Conservation (phyloP, 768 basidiomycete species). For the Rhizopogon salebrosus region DNA sequence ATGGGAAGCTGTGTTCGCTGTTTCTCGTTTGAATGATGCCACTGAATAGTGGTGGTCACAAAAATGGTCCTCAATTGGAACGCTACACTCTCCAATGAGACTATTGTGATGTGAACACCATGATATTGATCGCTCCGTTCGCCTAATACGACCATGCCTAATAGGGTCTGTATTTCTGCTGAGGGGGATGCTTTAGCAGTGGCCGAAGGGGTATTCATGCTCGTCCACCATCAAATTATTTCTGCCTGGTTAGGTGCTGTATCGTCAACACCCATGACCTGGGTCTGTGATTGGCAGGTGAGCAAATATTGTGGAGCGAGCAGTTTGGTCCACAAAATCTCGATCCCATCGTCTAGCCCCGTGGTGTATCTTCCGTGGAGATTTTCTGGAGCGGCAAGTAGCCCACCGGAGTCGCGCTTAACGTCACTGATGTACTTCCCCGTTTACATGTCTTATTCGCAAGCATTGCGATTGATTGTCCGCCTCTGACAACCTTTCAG, state of each 20-base stretch:
- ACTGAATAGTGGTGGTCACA: conserved; percentile 8
- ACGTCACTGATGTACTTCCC: conserved; percentile 37
- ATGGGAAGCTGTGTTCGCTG: conserved; percentile 30
- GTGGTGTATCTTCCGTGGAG: conserved; percentile 43
- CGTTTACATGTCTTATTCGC: conserved; percentile 47
- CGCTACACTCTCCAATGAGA: conserved; percentile 41
- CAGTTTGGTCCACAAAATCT: conserved; percentile 39
- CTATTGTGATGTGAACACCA: conserved; percentile 56
- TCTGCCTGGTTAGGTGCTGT: conserved; percentile 48
- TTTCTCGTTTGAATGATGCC: neutral
- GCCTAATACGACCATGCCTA: neutral
- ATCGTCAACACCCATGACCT: neutral
- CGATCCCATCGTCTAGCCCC: conserved; percentile 44
- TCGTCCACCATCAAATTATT: conserved; percentile 75
- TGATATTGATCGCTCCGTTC: neutral
- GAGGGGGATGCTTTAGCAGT: conserved; percentile 50
- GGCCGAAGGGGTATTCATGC: conserved; percentile 49
- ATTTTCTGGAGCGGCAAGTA: conserved; percentile 47
- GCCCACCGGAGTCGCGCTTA: conserved; percentile 29
- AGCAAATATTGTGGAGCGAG: conserved; percentile 42
- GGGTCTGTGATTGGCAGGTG: conserved; percentile 18
- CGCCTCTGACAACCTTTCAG: too few species aligned
- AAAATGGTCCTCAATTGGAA: conserved; percentile 63
- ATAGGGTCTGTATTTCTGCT: conserved; percentile 71
- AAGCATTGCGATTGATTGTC: too few species aligned